These are phyloP conservation scores for Chloridella minuta DNA, from an alignment of 352 stramenopile genomes.

Conservation along the genomic window DNA sequence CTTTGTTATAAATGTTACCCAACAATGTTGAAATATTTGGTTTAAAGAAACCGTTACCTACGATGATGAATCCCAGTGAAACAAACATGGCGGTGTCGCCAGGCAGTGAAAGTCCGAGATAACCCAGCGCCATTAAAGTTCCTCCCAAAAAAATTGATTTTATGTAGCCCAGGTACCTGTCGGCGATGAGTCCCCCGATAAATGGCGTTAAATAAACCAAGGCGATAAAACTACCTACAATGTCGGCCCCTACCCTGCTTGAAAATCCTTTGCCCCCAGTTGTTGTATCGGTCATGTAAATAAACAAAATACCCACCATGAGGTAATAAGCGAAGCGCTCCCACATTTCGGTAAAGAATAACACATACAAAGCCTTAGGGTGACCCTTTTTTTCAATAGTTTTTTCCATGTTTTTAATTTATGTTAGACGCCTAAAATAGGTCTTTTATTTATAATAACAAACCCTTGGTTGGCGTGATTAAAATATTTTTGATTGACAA, in stretches of 20 bases:
- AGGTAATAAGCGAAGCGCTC: background rate
- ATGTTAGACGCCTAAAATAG: background rate
- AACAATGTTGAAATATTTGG: background rate
- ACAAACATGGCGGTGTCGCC: background rate
- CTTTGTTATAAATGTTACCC: background rate
- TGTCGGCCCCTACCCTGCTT: too few species aligned
- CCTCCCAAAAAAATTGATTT: background rate
- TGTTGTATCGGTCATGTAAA: background rate
- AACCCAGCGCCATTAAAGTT: background rate
- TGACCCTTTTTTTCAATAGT: background rate
- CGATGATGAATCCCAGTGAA: background rate
- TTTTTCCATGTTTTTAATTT: background rate
- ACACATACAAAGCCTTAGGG: background rate
- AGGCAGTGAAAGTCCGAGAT: background rate
- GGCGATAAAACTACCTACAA: background rate
- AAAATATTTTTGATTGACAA: too few species aligned
- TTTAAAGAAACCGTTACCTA: background rate
- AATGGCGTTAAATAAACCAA: background rate
- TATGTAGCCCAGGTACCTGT: background rate
- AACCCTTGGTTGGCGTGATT: too few species aligned
- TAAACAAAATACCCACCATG: background rate
- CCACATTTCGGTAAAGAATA: background rate
- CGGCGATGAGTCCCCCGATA: background rate
- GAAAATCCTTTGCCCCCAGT: too few species aligned
- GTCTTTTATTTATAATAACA: background rate